These are phyloP conservation scores for Clarireedia hainanense DNA, from an alignment of 2,329 filamentous ascomycete species.

Conservation along the genomic window DNA sequence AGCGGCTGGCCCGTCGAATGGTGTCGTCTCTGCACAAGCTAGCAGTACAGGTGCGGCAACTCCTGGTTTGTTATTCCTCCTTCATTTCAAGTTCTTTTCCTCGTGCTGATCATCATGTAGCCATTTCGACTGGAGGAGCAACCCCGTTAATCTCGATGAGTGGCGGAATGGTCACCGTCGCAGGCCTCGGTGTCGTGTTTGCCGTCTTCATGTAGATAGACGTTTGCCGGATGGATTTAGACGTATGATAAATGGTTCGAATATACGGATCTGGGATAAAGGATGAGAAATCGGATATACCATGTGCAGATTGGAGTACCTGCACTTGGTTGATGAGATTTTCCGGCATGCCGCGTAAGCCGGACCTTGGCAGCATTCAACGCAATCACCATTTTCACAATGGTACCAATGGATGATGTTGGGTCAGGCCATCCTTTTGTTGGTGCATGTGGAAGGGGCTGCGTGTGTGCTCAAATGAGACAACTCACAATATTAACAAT, in stretches of 20 bases:
- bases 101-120: neutral
- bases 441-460: too few relatives aligned
- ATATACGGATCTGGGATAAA: neutral
- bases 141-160: conserved; percentile 18
- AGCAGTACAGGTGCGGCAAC: neutral
- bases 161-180: conserved; percentile 25
- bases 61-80: neutral
- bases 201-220: conserved; percentile 27
- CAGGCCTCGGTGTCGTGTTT: conserved; percentile 25
- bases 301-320: too few relatives aligned
- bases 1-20: conserved; percentile 2
- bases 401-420: too few relatives aligned
- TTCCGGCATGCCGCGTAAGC: too few relatives aligned
- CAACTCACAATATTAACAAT: too few relatives aligned
- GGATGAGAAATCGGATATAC: neutral
- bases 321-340: too few relatives aligned
- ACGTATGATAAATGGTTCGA: neutral
- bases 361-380: too few relatives aligned
- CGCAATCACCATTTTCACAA: too few relatives aligned
- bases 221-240: neutral
- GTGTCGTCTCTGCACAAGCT: neutral
- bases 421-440: too few relatives aligned
- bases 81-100: neutral
- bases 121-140: conserved; percentile 16
- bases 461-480: too few relatives aligned